Evolutionary conservation across 2,329 filamentous ascomycete species (phyloP).

Genomic region (Cercospora nicotianae): DNA sequence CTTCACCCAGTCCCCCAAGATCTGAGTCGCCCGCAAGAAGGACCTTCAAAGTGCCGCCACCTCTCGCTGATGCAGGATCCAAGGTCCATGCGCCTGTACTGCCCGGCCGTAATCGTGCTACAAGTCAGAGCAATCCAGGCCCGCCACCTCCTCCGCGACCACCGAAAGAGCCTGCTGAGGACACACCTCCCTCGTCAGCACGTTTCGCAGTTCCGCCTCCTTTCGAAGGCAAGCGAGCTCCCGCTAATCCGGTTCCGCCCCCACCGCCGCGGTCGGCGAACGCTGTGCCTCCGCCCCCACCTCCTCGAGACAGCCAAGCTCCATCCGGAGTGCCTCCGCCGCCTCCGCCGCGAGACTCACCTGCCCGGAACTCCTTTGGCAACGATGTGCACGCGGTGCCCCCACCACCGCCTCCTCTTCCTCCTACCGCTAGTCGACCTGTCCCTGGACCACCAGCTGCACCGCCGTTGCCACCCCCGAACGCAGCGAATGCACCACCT

Average conservation of each 20-base stretch:
- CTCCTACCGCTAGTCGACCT: constrained; percentile 33
- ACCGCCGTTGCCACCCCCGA: constrained; percentile 45
- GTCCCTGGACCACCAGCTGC: constrained; percentile 44
- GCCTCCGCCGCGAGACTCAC: constrained; percentile 62
- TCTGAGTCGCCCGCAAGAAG: constrained; percentile 70
- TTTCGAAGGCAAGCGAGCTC: constrained; percentile 64
- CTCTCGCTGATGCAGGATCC: constrained; percentile 85
- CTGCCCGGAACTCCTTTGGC: constrained; percentile 47
- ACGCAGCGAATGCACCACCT: constrained; percentile 32
- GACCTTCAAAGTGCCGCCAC: constrained; percentile 81
- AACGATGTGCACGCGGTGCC: constrained; percentile 32
- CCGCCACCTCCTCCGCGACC: constrained; percentile 52
- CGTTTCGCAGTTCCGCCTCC: constrained; percentile 78
- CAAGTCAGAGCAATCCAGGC: constrained; percentile 34
- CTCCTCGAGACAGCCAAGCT: constrained; percentile 42
- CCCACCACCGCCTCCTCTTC: constrained; percentile 40
- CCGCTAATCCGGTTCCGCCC: constrained; percentile 67
- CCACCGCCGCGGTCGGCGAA: constrained; percentile 25
- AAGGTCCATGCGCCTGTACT: constrained; percentile 38
- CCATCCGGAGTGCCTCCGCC: constrained; percentile 40
- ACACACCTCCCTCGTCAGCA: constrained; percentile 33
- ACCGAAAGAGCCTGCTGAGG: constrained; percentile 59
- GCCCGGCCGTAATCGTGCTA: constrained; percentile 58
- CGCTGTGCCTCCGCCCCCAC: constrained; percentile 60
- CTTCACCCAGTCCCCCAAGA: constrained; percentile 62